Percentiles rank a stretch among this genome's conserved stretches.
Conservation (phyloP, 2,329 filamentous ascomycete species). For the Arachnopeziza araneosa region DNA sequence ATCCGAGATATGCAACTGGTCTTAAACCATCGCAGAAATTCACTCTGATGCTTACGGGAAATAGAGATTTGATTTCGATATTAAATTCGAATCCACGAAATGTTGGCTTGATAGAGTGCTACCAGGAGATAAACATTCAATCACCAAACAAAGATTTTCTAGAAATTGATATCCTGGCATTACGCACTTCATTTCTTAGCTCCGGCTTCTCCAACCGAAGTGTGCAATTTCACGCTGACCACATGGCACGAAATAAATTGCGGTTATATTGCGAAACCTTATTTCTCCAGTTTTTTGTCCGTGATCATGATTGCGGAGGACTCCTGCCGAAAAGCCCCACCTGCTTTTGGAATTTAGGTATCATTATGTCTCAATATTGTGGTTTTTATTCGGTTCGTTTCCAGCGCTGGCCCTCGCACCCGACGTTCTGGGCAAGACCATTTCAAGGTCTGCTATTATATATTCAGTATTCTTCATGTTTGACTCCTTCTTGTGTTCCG, state of each 20-base stretch:
- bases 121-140: too few relatives aligned
- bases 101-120: too few relatives aligned
- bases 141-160: too few relatives aligned
- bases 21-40: too few relatives aligned
- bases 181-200: neutral
- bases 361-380: neutral
- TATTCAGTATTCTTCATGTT: neutral
- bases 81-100: too few relatives aligned
- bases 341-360: neutral
- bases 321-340: neutral
- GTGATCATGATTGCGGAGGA: neutral
- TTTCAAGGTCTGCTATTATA: conserved; percentile 16
- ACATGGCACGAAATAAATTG: conserved; percentile 2
- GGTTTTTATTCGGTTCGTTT: neutral
- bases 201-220: neutral
- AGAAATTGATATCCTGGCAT: too few relatives aligned
- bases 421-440: neutral
- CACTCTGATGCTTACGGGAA: too few relatives aligned
- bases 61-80: too few relatives aligned
- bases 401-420: neutral
- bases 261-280: neutral
- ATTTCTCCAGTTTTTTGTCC: neutral
- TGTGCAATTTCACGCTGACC: neutral
- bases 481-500: neutral
- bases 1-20: too few relatives aligned